Base-by-base conservation (phyloP, 1,284 basidiomycete species). In the Ganoderma meredithae region DNA sequence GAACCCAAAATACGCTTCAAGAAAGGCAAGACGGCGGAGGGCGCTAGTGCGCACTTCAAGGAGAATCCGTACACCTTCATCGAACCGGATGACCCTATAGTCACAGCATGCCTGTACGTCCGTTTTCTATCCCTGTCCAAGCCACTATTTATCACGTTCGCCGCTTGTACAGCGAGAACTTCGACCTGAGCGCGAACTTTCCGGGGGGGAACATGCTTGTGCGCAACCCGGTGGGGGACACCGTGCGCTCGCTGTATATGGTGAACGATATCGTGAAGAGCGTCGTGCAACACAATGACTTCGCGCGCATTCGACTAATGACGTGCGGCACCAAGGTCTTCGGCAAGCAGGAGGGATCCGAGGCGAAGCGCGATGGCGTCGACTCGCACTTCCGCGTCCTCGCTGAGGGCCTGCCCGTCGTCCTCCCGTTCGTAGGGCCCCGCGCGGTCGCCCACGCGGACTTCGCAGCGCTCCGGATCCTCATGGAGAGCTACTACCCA, bases 51-150 rank as follows among this genome's bases (percentile, higher is more conserved):
- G 1, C 81, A 84, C 41, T 98, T 96, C 85, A 96, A 93, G 77
- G 97, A 98, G 79, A 94, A 95, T 78, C 96, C 96, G 0, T 97
- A 93, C 79, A 94, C 91, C 0, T 96, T 93, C 81, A 82, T 98
- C 39, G 80, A 88, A 13, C 83, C 88, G 0, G 83, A 90, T 67
- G 92, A 97, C 77, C 89, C 89, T 13, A 87, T 92, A 64, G 82
- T 98, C 31, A 76, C 85, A 66, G 82, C 83, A 25, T 92, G 91
- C 87, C 84, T 92, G 93, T 94, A 75, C 69, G 89, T 81, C n/a
- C 39, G 27, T 22, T 33, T 40, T 7, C 17, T 22, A 17, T 33
- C 19, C 33, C 9, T 3, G 10, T 60, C 8, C 40, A 10, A 15
- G 10, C 36, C 4, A 22, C n/a, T 27, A 15, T 36, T 36, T 36